phyloP scores from a whole-genome alignment of 1,139 yeast species.

The Sugiyamaella novakii region DNA sequence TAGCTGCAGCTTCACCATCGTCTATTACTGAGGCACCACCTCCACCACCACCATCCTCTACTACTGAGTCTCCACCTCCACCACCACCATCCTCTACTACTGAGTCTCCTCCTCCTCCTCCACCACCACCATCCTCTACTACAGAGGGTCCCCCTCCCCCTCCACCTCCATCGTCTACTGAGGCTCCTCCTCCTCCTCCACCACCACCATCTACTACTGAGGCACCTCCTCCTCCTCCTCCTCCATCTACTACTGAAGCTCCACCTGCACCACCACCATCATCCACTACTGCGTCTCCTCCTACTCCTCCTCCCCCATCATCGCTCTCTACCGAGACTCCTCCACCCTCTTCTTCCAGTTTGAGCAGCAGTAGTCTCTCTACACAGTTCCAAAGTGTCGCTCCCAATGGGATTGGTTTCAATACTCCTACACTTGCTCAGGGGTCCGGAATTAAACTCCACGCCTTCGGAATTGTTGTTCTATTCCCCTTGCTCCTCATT shows the following conservation, averaged over 20 bases:
- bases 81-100: background rate
- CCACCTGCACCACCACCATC: background rate
- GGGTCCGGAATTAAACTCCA: too few species aligned
- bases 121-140: background rate
- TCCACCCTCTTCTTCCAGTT: too few species aligned
- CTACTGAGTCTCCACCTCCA: background rate
- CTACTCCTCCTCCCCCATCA: background rate
- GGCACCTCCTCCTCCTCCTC: background rate
- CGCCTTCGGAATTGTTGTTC: too few species aligned
- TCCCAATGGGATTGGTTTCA: too few species aligned
- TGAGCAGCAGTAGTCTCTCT: too few species aligned
- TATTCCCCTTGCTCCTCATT: too few species aligned
- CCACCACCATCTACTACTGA: background rate
- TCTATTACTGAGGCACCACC: too few species aligned
- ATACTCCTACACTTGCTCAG: too few species aligned
- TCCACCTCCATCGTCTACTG: background rate
- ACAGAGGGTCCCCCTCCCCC: background rate
- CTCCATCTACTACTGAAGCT: background rate
- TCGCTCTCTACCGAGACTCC: too few species aligned
- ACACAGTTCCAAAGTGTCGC: too few species aligned
- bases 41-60: constrained; percentile 1
- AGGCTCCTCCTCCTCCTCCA: background rate
- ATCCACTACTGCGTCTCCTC: background rate
- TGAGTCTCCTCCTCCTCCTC: background rate
- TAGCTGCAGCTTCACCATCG: background rate